Evolutionary conservation across 164 flowering plant genomes (phyloP), one percentile per base, ranked within the genome.

Genomic region (Malania oleifera): DNA sequence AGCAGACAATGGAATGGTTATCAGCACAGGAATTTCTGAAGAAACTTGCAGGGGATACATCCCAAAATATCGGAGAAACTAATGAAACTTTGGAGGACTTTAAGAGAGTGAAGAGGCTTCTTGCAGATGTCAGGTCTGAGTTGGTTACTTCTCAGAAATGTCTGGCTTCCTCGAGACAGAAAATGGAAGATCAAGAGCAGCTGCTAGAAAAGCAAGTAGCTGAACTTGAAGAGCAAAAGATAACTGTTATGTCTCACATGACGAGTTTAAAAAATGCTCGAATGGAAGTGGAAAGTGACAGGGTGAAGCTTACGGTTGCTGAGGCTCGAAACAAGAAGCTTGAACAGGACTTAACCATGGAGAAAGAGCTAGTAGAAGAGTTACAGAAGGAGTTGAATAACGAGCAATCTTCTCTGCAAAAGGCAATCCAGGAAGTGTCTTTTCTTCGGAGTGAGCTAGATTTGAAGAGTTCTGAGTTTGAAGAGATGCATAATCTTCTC

Each of bases 51-150:
- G 79, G 70, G 45, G 77, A 74, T 61, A 74, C 77, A 40, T 72
- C 80, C 7, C 80, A 67, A 45, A 70, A 75, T 49, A 28, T 63
- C 53, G 55, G 56, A 17, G 79, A 76, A 63, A 66, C 76, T 54
- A 73, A 73, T 70, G 71, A 71, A 60, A 70, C 84, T 22, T 13
- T 78, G 54, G 70, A 76, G 48, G 89, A 79, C 39, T 84, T 89
- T 50, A 68, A 61, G 54, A 80, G 83, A 61, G 87, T 87, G 64
- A 84, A 70, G 66, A 77, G 57, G 57, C 87, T 92, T 69, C 87
- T 92, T 55, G 57, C 65, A 54, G 84, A 78, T 67, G 87, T 89
- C 68, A 85, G 83, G 73, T 73, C 83, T 51, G 93, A 85, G 70
- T 68, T 92, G 65, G 76, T 85, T 63, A 73, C 79, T 57, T 78